These are phyloP conservation scores for Sporothrix brasiliensis DNA, from an alignment of 2,329 filamentous ascomycete genomes.

Conservation along the genomic window DNA sequence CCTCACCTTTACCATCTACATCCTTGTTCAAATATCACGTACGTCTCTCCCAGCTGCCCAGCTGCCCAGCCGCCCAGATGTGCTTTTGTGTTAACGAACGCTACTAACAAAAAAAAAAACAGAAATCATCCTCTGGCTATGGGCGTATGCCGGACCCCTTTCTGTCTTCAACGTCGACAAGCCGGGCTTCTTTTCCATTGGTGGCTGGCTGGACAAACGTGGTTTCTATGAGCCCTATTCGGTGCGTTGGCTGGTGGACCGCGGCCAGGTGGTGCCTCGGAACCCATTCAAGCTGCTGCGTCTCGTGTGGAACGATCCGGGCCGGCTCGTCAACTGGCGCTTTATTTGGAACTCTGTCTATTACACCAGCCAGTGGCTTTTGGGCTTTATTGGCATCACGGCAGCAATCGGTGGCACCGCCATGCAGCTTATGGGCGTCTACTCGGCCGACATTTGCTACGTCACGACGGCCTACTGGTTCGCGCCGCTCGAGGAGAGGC, in stretches of 20 bases:
- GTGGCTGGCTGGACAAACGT: slow-evolving; percentile 36
- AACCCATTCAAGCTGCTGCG: slow-evolving; percentile 21
- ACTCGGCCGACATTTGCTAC: slow-evolving; percentile 37
- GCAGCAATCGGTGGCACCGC: slow-evolving; percentile 38
- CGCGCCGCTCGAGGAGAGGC: slow-evolving; percentile 31
- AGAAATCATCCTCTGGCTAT: slow-evolving; percentile 39
- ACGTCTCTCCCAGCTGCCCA: neutral
- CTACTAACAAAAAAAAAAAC: neutral
- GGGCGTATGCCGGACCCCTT: slow-evolving; percentile 37
- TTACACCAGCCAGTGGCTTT: slow-evolving; percentile 31
- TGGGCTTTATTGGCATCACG: slow-evolving; percentile 50
- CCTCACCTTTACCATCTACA: slow-evolving; percentile 37
- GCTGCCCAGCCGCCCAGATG: neutral
- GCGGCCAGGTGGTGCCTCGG: slow-evolving; percentile 13
- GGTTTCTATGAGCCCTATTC: slow-evolving; percentile 37
- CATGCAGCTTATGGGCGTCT: slow-evolving; percentile 40
- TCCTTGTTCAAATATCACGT: slow-evolving; percentile 32
- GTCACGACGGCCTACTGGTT: slow-evolving; percentile 36
- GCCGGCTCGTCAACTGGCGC: slow-evolving; percentile 25
- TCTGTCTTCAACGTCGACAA: neutral
- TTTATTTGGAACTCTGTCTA: slow-evolving; percentile 37
- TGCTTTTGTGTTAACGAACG: neutral
- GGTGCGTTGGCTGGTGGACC: slow-evolving; percentile 32
- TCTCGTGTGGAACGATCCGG: slow-evolving; percentile 14
- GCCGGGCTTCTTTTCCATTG: slow-evolving; percentile 31